Evolutionary conservation across 2,329 filamentous ascomycete species (phyloP).

Genomic region (Aspergillus fumigatus): DNA sequence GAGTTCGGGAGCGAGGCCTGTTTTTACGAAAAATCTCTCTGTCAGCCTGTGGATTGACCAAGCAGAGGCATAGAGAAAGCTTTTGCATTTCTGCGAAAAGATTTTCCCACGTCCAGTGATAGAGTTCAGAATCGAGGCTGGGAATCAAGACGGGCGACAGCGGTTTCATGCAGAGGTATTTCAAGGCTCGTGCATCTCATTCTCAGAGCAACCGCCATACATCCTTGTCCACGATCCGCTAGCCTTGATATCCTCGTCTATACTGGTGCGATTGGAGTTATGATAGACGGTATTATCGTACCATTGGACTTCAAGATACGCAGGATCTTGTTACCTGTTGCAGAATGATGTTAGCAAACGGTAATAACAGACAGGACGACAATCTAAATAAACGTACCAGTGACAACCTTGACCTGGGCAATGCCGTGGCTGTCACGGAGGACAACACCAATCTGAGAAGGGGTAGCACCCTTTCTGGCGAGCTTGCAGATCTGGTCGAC

Average conservation of each 20-base stretch:
- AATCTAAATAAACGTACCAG: constrained; percentile 60
- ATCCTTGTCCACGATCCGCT: background rate
- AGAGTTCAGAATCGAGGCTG: constrained; percentile 8
- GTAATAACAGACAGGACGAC: background rate
- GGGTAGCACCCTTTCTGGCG: constrained; percentile 96
- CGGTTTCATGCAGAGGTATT: background rate
- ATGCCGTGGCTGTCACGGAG: constrained; percentile 98
- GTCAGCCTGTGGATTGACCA: constrained; percentile 76
- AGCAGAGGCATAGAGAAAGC: constrained; percentile 66
- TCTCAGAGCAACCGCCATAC: constrained; percentile 4
- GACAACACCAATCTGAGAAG: constrained; percentile 98
- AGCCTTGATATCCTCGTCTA: constrained; percentile 20
- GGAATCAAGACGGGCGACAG: background rate
- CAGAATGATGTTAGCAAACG: constrained; percentile 35
- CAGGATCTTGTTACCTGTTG: constrained; percentile 95
- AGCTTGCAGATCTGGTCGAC: constrained; percentile 99
- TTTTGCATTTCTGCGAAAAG: constrained; percentile 27
- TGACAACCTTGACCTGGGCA: constrained; percentile 95
- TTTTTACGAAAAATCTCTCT: constrained; percentile 68
- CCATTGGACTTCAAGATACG: constrained; percentile 96
- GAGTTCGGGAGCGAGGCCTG: constrained; percentile 97
- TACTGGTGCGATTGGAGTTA: constrained; percentile 13
- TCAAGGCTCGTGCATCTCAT: background rate
- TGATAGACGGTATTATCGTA: constrained; percentile 52
- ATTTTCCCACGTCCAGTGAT: constrained; percentile 8